phyloP scores from a whole-genome alignment of 768 basidiomycete genomes.

The Cytidiella melzeri region DNA sequence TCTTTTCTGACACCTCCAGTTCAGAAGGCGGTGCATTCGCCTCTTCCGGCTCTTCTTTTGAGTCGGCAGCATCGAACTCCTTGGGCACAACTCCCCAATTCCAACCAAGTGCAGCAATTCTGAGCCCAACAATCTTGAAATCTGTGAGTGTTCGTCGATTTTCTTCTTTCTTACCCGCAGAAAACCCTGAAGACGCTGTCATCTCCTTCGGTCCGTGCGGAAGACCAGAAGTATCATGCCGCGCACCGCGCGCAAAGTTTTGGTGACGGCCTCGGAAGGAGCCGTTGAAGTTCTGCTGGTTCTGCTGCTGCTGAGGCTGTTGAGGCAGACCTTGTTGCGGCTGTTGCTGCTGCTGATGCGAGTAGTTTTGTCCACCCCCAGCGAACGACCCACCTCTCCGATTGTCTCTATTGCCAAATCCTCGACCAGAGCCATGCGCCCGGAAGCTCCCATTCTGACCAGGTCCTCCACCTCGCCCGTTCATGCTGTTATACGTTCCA shows the following conservation, averaged over 20 bases:
- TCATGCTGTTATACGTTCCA: conserved; percentile 30
- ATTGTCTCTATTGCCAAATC: conserved; percentile 58
- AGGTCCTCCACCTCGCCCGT: conserved; percentile 41
- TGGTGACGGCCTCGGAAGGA: conserved; percentile 59
- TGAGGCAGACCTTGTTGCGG: conserved; percentile 30
- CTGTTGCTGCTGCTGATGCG: conserved; percentile 27
- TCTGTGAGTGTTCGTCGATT: conserved; percentile 91
- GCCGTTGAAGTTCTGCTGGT: conserved; percentile 20
- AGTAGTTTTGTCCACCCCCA: conserved; percentile 34
- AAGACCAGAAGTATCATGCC: conserved; percentile 28
- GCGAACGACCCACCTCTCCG: conserved; percentile 64
- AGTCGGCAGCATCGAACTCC: background rate
- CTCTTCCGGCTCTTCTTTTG: conserved; percentile 8
- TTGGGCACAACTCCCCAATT: conserved; percentile 67
- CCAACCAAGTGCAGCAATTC: conserved; percentile 81
- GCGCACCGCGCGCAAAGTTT: conserved; percentile 40
- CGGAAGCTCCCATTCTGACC: conserved; percentile 42
- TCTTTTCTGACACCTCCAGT: conserved; percentile 15
- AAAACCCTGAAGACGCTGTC: conserved; percentile 15
- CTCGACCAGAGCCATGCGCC: conserved; percentile 59
- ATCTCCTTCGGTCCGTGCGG: conserved; percentile 47
- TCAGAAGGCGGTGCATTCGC: conserved; percentile 19
- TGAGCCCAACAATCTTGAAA: conserved; percentile 92
- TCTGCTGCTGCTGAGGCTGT: conserved; percentile 29
- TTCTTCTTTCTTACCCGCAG: conserved; percentile 75